phyloP scores from a whole-genome alignment of 1,284 basidiomycete genomes.

The Volvariella volvacea region DNA sequence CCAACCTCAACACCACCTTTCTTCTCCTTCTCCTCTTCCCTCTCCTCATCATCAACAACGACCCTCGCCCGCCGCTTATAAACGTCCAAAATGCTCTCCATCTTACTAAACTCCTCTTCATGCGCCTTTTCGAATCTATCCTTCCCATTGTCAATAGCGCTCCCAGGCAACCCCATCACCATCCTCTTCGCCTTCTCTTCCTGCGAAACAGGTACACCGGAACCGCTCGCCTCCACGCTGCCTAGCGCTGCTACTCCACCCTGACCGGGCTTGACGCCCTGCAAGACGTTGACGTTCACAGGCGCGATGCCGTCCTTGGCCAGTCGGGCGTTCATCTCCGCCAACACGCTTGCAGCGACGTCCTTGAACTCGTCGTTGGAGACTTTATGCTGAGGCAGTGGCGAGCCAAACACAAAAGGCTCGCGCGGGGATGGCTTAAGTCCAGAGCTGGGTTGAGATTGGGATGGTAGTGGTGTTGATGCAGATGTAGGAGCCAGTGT shows the following conservation, averaged over 20 bases:
- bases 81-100: constrained; percentile 71
- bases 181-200: constrained; percentile 14
- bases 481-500: constrained; percentile 7
- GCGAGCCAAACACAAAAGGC: constrained; percentile 71
- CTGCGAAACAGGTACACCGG: background rate
- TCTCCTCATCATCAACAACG: constrained; percentile 18
- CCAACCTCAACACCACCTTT: constrained; percentile 30
- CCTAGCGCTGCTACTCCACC: background rate
- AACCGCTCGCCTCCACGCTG: background rate
- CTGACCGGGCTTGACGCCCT: constrained; percentile 21
- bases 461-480: constrained; percentile 1
- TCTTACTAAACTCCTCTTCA: constrained; percentile 58
- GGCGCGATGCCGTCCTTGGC: constrained; percentile 37
- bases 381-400: constrained; percentile 49
- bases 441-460: background rate
- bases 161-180: constrained; percentile 22
- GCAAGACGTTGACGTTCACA: constrained; percentile 35
- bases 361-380: constrained; percentile 56
- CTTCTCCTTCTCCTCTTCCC: constrained; percentile 33
- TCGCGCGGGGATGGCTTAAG: constrained; percentile 15
- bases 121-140: constrained; percentile 56
- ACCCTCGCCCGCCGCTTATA: constrained; percentile 29
- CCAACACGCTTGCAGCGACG: constrained; percentile 58
- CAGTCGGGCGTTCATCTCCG: constrained; percentile 73
- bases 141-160: constrained; percentile 22